Conservation (phyloP, 768 basidiomycete genomes). For the Leccinum fibrillosum region DNA sequence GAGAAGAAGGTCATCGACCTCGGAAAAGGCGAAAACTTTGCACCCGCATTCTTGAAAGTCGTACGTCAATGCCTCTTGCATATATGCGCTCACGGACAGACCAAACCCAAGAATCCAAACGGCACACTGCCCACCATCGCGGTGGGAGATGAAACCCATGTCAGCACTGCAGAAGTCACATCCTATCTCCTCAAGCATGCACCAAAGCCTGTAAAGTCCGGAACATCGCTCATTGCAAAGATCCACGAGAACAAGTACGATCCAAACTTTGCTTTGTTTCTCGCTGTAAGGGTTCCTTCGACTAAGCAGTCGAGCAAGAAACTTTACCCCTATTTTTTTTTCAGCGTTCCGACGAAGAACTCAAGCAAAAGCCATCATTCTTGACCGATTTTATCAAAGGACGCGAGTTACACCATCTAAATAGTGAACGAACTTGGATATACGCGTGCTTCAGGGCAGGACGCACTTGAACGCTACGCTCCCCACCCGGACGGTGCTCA, state of each 20-base stretch:
- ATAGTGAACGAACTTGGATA: not conserved
- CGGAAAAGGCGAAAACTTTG: slow-evolving; percentile 46
- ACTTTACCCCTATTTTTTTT: not conserved
- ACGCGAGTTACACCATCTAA: slow-evolving; percentile 34
- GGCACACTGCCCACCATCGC: slow-evolving; percentile 44
- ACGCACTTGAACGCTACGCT: slow-evolving; percentile 37
- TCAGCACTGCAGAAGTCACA: slow-evolving; percentile 40
- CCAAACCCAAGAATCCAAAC: slow-evolving; percentile 36
- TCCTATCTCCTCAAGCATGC: slow-evolving; percentile 40
- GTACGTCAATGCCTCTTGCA: slow-evolving; percentile 19
- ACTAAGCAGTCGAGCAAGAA: not conserved
- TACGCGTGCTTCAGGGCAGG: slow-evolving; percentile 36
- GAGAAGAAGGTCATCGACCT: slow-evolving; percentile 40
- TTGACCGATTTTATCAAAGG: slow-evolving; percentile 34
- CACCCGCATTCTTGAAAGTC: slow-evolving; percentile 41
- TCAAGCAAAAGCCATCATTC: slow-evolving; percentile 36
- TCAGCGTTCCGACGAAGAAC: slow-evolving; percentile 47
- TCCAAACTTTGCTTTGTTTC: slow-evolving; percentile 49
- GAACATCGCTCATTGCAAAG: slow-evolving; percentile 35
- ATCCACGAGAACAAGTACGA: slow-evolving; percentile 46
- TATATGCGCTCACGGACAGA: not conserved
- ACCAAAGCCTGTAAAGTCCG: slow-evolving; percentile 33
- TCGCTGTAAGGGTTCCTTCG: slow-evolving; percentile 30
- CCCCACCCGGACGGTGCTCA: slow-evolving; percentile 31
- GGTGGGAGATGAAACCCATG: slow-evolving; percentile 34